phyloP scores from a whole-genome alignment of 805 yeast species.

The Clavispora santaluciae region DNA sequence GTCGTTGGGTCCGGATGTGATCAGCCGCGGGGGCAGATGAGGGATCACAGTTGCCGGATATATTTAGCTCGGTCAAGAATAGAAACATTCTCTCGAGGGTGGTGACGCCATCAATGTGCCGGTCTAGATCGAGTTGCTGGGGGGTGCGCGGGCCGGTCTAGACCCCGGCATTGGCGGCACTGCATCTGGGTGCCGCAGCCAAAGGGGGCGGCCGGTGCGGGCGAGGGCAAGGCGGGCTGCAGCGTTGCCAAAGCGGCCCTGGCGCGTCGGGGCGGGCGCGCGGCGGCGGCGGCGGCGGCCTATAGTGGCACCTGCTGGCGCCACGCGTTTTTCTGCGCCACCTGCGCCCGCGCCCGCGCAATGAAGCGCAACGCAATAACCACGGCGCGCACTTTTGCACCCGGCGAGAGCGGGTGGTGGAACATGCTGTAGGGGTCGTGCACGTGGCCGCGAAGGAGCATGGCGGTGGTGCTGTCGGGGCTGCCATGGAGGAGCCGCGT shows the following conservation, averaged over 20 bases:
- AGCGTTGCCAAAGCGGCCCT: too few relatives aligned
- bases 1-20: too few relatives aligned
- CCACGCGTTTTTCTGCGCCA: background rate
- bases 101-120: background rate
- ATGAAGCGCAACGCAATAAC: background rate
- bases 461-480: conserved; percentile 1
- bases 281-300: too few relatives aligned
- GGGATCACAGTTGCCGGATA: background rate
- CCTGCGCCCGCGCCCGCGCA: background rate
- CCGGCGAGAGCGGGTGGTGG: background rate
- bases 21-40: too few relatives aligned
- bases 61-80: background rate
- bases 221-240: too few relatives aligned
- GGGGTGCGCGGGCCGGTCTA: background rate
- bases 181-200: too few relatives aligned
- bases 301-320: background rate
- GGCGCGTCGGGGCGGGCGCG: too few relatives aligned
- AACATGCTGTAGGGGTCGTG: background rate
- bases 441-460: background rate
- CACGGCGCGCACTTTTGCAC: background rate
- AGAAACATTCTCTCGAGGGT: background rate
- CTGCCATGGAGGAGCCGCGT: background rate
- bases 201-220: too few relatives aligned
- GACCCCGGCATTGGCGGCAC: too few relatives aligned
- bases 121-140: background rate